Evolutionary conservation across 2,329 filamentous ascomycete species (phyloP).

Genomic region (Colletotrichum echinochloae): DNA sequence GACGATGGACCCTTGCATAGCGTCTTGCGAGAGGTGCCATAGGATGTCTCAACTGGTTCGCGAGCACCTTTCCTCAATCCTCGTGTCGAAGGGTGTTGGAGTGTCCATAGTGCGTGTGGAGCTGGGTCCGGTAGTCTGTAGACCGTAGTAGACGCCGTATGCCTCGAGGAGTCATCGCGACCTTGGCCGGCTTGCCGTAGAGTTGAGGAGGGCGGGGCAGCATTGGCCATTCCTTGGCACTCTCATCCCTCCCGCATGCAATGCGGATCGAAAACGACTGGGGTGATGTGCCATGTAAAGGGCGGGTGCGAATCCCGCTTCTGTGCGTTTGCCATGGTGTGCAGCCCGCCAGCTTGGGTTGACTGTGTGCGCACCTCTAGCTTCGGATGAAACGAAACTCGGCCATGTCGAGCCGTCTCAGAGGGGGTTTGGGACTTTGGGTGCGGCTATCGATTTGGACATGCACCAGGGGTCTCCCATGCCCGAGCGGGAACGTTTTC

Average conservation of each 20-base stretch:
- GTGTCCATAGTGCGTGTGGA: neutral
- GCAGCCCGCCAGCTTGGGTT: neutral
- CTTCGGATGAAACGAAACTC: conserved; percentile 40
- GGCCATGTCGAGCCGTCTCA: conserved; percentile 27
- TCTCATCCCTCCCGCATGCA: neutral
- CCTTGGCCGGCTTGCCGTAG: conserved; percentile 8
- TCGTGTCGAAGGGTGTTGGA: neutral
- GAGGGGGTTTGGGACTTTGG: neutral
- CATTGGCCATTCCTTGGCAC: conserved; percentile 22
- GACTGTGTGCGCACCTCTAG: conserved; percentile 9
- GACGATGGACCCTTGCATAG: conserved; percentile 29
- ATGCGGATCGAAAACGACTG: conserved; percentile 16
- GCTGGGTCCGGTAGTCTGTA: neutral
- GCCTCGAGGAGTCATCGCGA: conserved; percentile 1
- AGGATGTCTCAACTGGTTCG: conserved; percentile 35
- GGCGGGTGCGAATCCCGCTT: conserved; percentile 15
- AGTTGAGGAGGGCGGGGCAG: conserved; percentile 28
- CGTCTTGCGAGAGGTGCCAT: conserved; percentile 6
- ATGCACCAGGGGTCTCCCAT: conserved; percentile 14
- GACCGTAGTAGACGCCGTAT: no score
- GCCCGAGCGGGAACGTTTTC: conserved; percentile 18
- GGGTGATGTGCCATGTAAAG: conserved; percentile 1
- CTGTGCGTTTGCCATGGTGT: conserved; percentile 5
- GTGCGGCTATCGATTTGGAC: neutral
- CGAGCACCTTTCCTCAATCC: conserved; percentile 9